Conservation (phyloP, 805 yeast genomes). For the Monosporozyma unispora region DNA sequence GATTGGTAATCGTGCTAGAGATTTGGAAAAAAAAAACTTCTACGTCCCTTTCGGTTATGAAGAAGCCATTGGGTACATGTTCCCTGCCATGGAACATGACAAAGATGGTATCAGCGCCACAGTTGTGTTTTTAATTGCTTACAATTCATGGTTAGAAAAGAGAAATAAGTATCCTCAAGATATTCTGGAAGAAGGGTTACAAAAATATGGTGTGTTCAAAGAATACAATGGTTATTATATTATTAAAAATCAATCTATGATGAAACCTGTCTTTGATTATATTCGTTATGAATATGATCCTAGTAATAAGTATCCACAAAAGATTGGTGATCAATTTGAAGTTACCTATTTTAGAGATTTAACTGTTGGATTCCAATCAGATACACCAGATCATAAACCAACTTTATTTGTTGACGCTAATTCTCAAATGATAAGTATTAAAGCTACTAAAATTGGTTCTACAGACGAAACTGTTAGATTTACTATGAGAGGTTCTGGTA, state of each 20-base stretch:
- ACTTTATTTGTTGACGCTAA: slow-evolving; percentile 57
- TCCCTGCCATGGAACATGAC: slow-evolving; percentile 63
- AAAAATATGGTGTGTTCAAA: slow-evolving; percentile 68
- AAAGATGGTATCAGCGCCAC: slow-evolving; percentile 90
- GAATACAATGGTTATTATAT: slow-evolving; percentile 82
- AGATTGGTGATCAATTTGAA: slow-evolving; percentile 44
- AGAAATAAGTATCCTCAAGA: slow-evolving; percentile 30
- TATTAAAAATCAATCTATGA: slow-evolving; percentile 44
- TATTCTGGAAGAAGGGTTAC: slow-evolving; percentile 49
- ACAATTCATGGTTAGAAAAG: slow-evolving; percentile 37
- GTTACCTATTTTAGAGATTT: slow-evolving; percentile 74
- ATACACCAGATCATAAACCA: slow-evolving; percentile 50
- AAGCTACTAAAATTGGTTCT: slow-evolving; percentile 26
- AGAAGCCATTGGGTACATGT: slow-evolving; percentile 96
- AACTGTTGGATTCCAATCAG: slow-evolving; percentile 72
- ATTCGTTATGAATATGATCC: slow-evolving; percentile 35
- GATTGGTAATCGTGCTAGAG: slow-evolving; percentile 86
- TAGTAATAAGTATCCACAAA: slow-evolving; percentile 33
- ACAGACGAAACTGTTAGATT: slow-evolving; percentile 42
- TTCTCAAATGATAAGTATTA: slow-evolving; percentile 82
- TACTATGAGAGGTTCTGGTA: slow-evolving; percentile 91
- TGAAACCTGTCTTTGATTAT: slow-evolving; percentile 45
- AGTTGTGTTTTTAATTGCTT: slow-evolving; percentile 63
- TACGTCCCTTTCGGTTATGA: slow-evolving; percentile 84
- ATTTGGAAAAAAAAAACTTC: slow-evolving; percentile 53